A percentile compares a stretch with the other conserved stretches of the same genome.
These are phyloP conservation scores for Helianthus annuus DNA, from an alignment of 129 eudicot genomes.

Conservation along the genomic window HanXRQr2.0-SUNRISE NC_035443.2:182872693-182873192, in stretches of 20 bases:
- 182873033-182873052: slow-evolving; percentile 90
- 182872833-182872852: too few relatives aligned
- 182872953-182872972: slow-evolving; percentile 96
- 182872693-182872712: slow-evolving; percentile 31
- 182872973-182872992: slow-evolving; percentile 80
- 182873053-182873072: slow-evolving; percentile 64
- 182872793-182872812: too few relatives aligned
- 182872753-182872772: too few relatives aligned
- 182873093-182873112: slow-evolving; percentile 97
- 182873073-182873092: slow-evolving; percentile 86
- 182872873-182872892: slow-evolving; percentile 88
- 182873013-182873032: slow-evolving; percentile 93
- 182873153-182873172: slow-evolving; percentile 91
- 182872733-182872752: too few relatives aligned
- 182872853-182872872: background rate
- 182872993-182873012: slow-evolving; percentile 87
- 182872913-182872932: slow-evolving; percentile 95
- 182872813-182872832: too few relatives aligned
- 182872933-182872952: slow-evolving; percentile 91
- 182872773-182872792: too few relatives aligned
- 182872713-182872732: too few relatives aligned
- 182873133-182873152: slow-evolving; percentile 86
- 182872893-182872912: slow-evolving; percentile 81
- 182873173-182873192: too few relatives aligned
- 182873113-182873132: slow-evolving; percentile 87